Conservation (phyloP, 106 monocot species). For the Amphibolis antarctica region DNA sequence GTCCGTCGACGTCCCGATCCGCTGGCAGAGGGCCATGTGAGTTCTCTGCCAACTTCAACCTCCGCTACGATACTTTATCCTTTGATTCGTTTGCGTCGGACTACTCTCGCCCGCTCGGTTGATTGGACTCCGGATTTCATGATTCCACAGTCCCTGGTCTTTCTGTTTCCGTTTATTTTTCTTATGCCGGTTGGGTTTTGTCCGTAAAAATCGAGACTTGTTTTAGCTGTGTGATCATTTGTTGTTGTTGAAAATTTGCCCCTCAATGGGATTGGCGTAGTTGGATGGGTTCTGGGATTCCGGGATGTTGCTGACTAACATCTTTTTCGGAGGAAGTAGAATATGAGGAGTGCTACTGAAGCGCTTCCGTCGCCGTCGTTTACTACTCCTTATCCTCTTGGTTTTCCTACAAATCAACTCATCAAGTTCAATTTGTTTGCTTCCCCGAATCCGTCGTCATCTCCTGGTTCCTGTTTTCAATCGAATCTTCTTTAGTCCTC, state of each 20-base stretch:
- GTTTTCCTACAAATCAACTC: no score
- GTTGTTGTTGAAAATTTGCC: background rate
- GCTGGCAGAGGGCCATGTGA: conserved; percentile 29
- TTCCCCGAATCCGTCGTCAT: no score
- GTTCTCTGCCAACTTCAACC: background rate
- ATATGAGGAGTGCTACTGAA: no score
- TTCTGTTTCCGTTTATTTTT: background rate
- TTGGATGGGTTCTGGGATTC: background rate
- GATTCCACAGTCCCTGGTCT: background rate
- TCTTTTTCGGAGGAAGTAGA: no score
- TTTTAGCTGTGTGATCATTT: background rate
- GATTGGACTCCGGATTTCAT: background rate
- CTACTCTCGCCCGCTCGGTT: background rate
- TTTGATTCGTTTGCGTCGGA: background rate
- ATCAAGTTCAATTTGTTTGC: no score
- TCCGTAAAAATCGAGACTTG: background rate
- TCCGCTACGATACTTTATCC: background rate
- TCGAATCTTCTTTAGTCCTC: no score
- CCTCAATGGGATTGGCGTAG: background rate
- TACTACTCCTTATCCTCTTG: no score
- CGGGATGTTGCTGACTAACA: no score
- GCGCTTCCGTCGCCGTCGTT: no score
- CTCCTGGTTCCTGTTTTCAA: no score
- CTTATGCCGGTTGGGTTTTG: background rate
- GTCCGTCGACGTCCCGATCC: conserved; percentile 66